Base-by-base conservation (phyloP, 2,329 filamentous ascomycete species). In the Zymoseptoria tritici region DNA sequence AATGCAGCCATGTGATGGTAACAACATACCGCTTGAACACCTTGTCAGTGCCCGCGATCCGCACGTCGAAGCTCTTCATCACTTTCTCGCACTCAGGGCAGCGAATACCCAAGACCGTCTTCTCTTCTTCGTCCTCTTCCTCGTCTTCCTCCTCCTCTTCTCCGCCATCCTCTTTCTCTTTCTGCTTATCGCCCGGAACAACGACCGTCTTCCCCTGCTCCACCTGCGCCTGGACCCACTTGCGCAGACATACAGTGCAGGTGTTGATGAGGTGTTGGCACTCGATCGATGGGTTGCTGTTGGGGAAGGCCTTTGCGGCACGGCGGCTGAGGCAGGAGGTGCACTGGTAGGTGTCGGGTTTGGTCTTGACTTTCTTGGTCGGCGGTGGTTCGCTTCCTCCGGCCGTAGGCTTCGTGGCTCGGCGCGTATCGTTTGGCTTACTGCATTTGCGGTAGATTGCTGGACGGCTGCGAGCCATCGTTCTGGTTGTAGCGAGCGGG, bases 81-180 rank as follows among this genome's bases (percentile, higher is more conserved):
- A 70, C 63, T 26, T 71, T 73, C 2, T 72, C 60, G 60, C 83
- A 85, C 52, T 81, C 77, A 0, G 81, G 80, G 56, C 82, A 85
- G 31, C 70, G 70, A 53, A 83, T 75, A 5, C 79, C 75, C 50
- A 78, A 76, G 77, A 80, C 69, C 57, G 57, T 70, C 68, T 36
- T 59, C 13, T 60, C 61, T 9, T 57, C 54, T 6, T 62, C 58
- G 3, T 59, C 58, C 24, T 70, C 22, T 24, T 63, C 64, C 11
- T 59, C 52, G 6, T 26, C 42, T 16, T 26, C 52, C 16, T 16
- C 52, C 16, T 16, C 36, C 9, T 42, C 16, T 5, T 42, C 36
- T 16, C 13, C 11, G 13, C 36, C 16, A 13, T 16, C 36, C 13
- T 16, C 16, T 42, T 42, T 42, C 36, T n/a, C 13, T 11, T 46